Conservation (phyloP, 352 stramenopile species). For the Phytophthora rubi region DNA sequence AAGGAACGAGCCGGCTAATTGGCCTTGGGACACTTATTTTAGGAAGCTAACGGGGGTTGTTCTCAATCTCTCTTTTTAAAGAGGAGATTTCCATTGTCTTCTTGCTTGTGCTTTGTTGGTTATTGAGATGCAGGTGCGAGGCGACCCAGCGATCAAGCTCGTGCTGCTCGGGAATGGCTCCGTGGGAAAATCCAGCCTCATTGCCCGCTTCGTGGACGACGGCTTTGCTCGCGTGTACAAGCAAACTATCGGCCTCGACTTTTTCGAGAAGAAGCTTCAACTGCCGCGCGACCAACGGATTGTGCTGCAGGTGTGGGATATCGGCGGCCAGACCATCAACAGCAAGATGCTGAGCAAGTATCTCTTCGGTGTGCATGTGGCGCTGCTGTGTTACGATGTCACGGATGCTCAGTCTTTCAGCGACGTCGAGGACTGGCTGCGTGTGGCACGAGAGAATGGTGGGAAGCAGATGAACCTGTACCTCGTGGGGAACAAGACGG, state of each 20-base stretch:
- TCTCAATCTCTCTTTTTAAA: conserved; percentile 10
- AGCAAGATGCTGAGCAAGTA: conserved; percentile 91
- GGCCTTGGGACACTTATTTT: conserved; percentile 32
- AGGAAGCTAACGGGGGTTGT: conserved; percentile 34
- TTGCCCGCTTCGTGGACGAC: conserved; percentile 82
- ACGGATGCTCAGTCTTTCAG: conserved; percentile 86
- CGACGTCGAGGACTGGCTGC: conserved; percentile 83
- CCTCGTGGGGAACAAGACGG: conserved; percentile 89
- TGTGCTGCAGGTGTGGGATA: conserved; percentile 90
- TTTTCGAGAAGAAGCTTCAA: conserved; percentile 87
- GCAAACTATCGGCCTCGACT: conserved; percentile 88
- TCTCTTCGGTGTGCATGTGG: conserved; percentile 78
- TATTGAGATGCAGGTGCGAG: conserved; percentile 33
- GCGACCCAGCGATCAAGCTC: conserved; percentile 79
- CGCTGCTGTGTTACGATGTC: conserved; percentile 88
- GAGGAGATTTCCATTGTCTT: conserved; percentile 13
- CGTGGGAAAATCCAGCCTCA: conserved; percentile 88
- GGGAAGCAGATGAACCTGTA: conserved; percentile 60
- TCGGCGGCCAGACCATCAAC: conserved; percentile 88
- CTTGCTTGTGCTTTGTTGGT: conserved; percentile 13
- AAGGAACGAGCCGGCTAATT: too few relatives aligned
- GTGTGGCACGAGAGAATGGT: conserved; percentile 49
- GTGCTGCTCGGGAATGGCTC: conserved; percentile 87
- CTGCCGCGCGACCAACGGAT: conserved; percentile 77
- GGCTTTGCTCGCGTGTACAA: conserved; percentile 87